Conservation (phyloP, 257 asterid species). For the Solanum appendiculatum region DNA sequence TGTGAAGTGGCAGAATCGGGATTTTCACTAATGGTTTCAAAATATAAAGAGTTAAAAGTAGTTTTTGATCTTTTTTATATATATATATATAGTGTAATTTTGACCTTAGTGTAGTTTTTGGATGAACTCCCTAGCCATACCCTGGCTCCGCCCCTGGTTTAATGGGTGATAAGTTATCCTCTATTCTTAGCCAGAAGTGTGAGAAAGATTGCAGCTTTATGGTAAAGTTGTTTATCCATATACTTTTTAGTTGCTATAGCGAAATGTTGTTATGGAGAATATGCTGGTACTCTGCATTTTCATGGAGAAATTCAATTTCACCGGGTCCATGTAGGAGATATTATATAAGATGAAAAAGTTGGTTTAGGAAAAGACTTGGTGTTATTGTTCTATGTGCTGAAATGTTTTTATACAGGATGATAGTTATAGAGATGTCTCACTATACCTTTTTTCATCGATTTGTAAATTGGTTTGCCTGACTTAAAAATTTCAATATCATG, state of each 20-base stretch:
- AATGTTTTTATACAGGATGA: neutral
- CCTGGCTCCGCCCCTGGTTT: neutral
- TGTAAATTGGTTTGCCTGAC: neutral
- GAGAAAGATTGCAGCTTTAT: neutral
- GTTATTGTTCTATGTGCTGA: neutral
- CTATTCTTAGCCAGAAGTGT: neutral
- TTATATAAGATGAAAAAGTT: neutral
- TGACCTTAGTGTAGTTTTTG: too few relatives aligned
- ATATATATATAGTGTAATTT: too few relatives aligned
- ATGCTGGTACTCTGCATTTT: neutral
- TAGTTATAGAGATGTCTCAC: neutral
- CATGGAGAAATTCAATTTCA: neutral
- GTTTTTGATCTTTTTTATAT: too few relatives aligned
- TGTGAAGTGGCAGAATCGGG: too few relatives aligned
- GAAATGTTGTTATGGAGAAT: neutral
- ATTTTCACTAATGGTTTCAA: too few relatives aligned
- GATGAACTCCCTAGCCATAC: too few relatives aligned
- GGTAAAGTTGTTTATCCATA: neutral
- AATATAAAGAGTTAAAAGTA: too few relatives aligned
- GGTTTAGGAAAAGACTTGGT: neutral
- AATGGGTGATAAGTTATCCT: neutral
- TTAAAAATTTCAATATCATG: neutral
- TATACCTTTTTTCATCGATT: neutral
- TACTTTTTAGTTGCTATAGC: neutral
- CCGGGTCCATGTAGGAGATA: neutral